phyloP scores from a whole-genome alignment of 1,139 yeast species.

The Sugiyamaella castrensis region DNA sequence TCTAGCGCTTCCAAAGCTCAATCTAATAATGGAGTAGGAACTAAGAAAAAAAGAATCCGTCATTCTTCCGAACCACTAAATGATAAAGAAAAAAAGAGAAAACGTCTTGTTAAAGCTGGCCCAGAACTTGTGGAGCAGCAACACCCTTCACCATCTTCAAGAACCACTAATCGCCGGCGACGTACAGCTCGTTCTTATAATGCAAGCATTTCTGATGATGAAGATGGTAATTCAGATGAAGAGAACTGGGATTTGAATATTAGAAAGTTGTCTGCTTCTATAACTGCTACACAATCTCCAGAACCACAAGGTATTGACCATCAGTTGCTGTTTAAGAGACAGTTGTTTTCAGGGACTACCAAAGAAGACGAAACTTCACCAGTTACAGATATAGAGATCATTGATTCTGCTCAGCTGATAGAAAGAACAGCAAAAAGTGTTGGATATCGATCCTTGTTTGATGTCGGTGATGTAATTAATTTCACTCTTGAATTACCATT shows the following conservation, averaged over 20 bases:
- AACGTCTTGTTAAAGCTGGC: background rate
- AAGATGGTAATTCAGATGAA: slow-evolving; percentile 8
- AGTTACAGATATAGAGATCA: slow-evolving; percentile 3
- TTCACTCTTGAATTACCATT: slow-evolving; percentile 24
- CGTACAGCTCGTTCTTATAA: slow-evolving; percentile 2
- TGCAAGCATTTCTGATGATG: slow-evolving; percentile 1
- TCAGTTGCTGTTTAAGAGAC: background rate
- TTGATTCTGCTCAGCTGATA: background rate
- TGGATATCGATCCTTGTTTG: slow-evolving; percentile 18
- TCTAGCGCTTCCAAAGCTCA: background rate
- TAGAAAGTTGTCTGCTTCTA: slow-evolving; percentile 11
- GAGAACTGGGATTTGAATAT: slow-evolving; percentile 24
- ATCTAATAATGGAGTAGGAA: background rate
- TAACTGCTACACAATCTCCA: slow-evolving; percentile 11
- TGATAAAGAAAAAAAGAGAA: background rate
- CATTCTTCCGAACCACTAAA: slow-evolving; percentile 4
- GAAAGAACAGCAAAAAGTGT: slow-evolving; percentile 1
- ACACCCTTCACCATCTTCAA: background rate
- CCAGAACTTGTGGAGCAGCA: background rate
- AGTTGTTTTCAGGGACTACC: slow-evolving; percentile 3
- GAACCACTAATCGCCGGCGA: background rate
- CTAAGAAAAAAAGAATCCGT: background rate
- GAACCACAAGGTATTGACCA: background rate
- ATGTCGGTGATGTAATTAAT: background rate
- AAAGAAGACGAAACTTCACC: background rate